Evolutionary conservation across 352 stramenopile species (phyloP).

Genomic region (Globisporangium spiculum): DNA sequence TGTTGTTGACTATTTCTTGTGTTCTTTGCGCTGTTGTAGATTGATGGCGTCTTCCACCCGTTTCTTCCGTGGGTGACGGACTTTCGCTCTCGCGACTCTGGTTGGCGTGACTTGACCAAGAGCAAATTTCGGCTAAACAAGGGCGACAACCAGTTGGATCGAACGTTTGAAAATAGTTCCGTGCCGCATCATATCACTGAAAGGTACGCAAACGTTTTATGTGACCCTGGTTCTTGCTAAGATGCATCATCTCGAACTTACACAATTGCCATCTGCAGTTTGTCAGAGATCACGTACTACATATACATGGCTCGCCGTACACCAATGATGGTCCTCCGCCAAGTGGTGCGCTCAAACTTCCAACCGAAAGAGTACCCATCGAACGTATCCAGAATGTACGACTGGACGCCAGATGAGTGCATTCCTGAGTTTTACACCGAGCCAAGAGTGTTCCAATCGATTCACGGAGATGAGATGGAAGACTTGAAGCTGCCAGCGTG

Average conservation of each 20-base stretch:
- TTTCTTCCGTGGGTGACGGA: conserved; percentile 97
- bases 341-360: conserved; percentile 91
- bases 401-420: conserved; percentile 95
- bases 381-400: conserved; percentile 88
- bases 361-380: conserved; percentile 93
- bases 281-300: conserved; percentile 95
- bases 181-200: conserved; percentile 94
- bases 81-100: conserved; percentile 56
- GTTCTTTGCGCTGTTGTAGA: conserved; percentile 22
- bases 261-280: conserved; percentile 12
- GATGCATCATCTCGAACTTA: background rate
- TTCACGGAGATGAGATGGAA: conserved; percentile 70
- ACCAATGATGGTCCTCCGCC: conserved; percentile 78
- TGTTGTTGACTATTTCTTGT: background rate
- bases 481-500: conserved; percentile 76
- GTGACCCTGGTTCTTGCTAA: background rate
- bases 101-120: conserved; percentile 89
- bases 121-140: conserved; percentile 96
- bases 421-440: conserved; percentile 95
- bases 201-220: conserved; percentile 34
- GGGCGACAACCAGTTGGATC: conserved; percentile 91
- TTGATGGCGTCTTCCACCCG: conserved; percentile 84
- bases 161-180: conserved; percentile 83
- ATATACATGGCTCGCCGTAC: conserved; percentile 94
- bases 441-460: conserved; percentile 77